Percentiles rank a stretch among this genome's conserved stretches.
Conservation (phyloP, 495 filamentous ascomycete species). For the Melanomma pulvis-pyrius region DNA sequence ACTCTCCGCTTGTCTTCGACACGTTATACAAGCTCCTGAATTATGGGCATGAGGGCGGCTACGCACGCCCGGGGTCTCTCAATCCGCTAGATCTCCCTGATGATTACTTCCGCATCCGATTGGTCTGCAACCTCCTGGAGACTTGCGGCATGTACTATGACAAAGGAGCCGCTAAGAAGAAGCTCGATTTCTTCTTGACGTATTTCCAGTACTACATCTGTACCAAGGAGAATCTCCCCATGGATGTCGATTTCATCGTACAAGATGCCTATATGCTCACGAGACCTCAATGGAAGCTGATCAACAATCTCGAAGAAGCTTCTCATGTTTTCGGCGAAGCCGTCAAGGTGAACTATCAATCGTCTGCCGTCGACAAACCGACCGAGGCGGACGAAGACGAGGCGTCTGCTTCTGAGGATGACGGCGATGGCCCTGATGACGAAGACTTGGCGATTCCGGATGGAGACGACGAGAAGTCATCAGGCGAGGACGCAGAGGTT, state of each 20-base stretch:
- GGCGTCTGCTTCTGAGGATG: constrained; percentile 49
- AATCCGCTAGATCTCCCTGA: constrained; percentile 83
- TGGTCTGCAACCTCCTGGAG: constrained; percentile 87
- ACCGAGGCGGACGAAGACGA: constrained; percentile 61
- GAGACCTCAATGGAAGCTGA: constrained; percentile 89
- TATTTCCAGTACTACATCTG: constrained; percentile 98
- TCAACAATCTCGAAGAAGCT: constrained; percentile 79
- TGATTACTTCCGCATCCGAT: constrained; percentile 91
- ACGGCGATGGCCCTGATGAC: constrained; percentile 45
- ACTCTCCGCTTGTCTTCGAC: constrained; percentile 94
- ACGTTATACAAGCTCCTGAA: constrained; percentile 91
- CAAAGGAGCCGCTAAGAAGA: constrained; percentile 89
- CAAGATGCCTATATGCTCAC: constrained; percentile 86
- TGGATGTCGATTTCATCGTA: constrained; percentile 96
- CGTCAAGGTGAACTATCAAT: constrained; percentile 84
- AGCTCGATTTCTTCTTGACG: constrained; percentile 95
- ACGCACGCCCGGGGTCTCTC: constrained; percentile 73
- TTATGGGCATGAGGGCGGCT: constrained; percentile 84
- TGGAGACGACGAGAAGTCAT: constrained; percentile 60
- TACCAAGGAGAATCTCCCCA: constrained; percentile 88
- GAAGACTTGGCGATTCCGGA: constrained; percentile 54
- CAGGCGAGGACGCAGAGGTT: constrained; percentile 63
- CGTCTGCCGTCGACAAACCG: constrained; percentile 59
- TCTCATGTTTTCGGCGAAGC: constrained; percentile 82
- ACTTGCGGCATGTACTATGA: constrained; percentile 97